A percentile compares a stretch with the other conserved stretches of the same genome.
Evolutionary conservation across 768 basidiomycete species (phyloP).

Genomic region (Naganishia vishniacii): DNA sequence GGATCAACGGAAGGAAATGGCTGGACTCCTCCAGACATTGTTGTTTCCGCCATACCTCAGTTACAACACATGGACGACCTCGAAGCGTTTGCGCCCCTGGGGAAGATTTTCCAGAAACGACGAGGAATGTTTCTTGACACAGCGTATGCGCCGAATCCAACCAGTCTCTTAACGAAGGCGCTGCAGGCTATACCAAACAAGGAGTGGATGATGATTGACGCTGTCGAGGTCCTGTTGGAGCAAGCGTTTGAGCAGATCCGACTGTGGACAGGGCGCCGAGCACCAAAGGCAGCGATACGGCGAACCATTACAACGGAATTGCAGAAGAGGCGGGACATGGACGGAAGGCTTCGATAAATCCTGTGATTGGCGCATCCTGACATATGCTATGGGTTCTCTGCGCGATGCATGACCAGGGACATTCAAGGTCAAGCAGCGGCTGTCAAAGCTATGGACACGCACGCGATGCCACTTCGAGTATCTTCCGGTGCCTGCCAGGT

Average conservation of each 20-base stretch:
- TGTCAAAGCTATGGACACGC: too few relatives aligned
- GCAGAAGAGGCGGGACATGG: conserved; percentile 10
- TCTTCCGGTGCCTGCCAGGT: too few relatives aligned
- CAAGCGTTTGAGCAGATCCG: conserved; percentile 83
- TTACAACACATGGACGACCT: background rate
- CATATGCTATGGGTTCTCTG: too few relatives aligned
- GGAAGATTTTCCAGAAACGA: conserved; percentile 56
- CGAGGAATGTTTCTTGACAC: conserved; percentile 77
- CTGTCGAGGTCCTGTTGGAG: conserved; percentile 77
- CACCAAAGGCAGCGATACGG: conserved; percentile 38
- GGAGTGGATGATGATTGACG: conserved; percentile 66
- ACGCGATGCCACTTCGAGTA: too few relatives aligned
- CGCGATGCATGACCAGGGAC: too few relatives aligned
- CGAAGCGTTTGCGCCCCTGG: conserved; percentile 30
- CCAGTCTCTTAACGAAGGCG: conserved; percentile 57
- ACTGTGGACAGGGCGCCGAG: conserved; percentile 63
- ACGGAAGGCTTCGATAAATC: too few relatives aligned
- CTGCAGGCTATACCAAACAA: conserved; percentile 9
- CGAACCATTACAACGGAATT: conserved; percentile 34
- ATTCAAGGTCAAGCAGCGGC: too few relatives aligned
- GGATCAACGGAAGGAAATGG: background rate
- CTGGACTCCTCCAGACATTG: conserved; percentile 21
- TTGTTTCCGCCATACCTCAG: conserved; percentile 24
- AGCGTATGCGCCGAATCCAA: conserved; percentile 79
- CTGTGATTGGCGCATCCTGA: too few relatives aligned